Evolutionary conservation across 352 stramenopile genomes (phyloP).

Genomic region (Phytophthora niederhauseri): DNA sequence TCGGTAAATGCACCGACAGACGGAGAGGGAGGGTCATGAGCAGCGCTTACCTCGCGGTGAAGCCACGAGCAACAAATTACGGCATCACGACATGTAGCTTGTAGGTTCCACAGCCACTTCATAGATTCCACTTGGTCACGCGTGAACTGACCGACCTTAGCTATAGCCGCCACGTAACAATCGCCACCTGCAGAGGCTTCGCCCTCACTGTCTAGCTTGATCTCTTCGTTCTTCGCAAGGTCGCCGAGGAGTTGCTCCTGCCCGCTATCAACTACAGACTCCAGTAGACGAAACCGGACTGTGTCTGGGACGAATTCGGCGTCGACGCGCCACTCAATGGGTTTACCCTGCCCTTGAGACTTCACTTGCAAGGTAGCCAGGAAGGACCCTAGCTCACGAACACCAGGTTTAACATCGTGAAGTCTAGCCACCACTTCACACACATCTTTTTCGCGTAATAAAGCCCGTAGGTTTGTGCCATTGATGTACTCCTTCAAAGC

Average conservation of each 20-base stretch:
- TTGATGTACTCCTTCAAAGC: neutral
- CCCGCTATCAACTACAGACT: too few relatives aligned
- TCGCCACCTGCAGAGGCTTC: neutral
- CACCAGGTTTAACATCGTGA: neutral
- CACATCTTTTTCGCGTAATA: neutral
- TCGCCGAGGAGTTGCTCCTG: too few relatives aligned
- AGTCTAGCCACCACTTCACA: neutral
- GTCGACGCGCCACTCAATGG: neutral
- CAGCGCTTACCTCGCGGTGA: neutral
- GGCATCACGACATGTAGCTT: constrained; percentile 9
- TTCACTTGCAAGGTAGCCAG: neutral
- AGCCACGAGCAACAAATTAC: too few relatives aligned
- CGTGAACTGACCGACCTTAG: neutral
- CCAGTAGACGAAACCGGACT: too few relatives aligned
- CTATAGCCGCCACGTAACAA: neutral
- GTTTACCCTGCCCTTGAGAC: neutral
- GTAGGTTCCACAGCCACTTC: constrained; percentile 17
- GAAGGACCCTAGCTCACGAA: neutral
- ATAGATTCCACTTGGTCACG: constrained; percentile 4
- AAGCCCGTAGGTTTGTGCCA: neutral
- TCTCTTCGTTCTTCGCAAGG: too few relatives aligned
- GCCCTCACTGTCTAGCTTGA: too few relatives aligned
- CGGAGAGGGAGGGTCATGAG: neutral
- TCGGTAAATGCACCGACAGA: neutral
- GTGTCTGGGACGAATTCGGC: neutral